A percentile compares a stretch with the other conserved stretches of the same genome.
Conservation (phyloP, 768 basidiomycete species). For the Serendipita sp. region DNA sequence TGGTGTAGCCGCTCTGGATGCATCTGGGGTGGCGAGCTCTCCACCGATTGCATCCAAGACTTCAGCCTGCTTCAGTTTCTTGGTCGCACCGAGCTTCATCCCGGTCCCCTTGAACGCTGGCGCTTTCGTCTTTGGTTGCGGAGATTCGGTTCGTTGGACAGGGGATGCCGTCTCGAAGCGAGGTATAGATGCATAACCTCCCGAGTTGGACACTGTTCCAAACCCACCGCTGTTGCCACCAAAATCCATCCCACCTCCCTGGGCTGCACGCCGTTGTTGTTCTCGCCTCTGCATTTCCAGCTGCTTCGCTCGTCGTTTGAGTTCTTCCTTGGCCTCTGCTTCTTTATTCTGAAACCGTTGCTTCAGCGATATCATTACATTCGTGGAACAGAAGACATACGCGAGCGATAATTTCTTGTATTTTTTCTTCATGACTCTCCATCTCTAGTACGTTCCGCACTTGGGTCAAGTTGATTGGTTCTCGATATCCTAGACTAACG, state of each 20-base stretch:
- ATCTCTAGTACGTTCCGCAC: slow-evolving; percentile 53
- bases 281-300: slow-evolving; percentile 96
- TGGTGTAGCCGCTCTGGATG: slow-evolving; percentile 36
- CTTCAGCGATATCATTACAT: neutral
- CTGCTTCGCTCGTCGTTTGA: slow-evolving; percentile 94
- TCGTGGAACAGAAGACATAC: slow-evolving; percentile 29
- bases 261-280: slow-evolving; percentile 63
- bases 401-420: slow-evolving; percentile 94
- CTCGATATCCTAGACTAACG: slow-evolving; percentile 78
- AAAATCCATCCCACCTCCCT: slow-evolving; percentile 27
- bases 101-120: slow-evolving; percentile 87
- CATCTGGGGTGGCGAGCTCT: slow-evolving; percentile 43
- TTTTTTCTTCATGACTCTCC: slow-evolving; percentile 88
- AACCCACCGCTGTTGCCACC: slow-evolving; percentile 21
- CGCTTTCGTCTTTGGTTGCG: slow-evolving; percentile 34
- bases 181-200: slow-evolving; percentile 57
- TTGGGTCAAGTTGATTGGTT: slow-evolving; percentile 58
- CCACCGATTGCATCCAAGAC: slow-evolving; percentile 77
- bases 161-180: slow-evolving; percentile 52
- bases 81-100: slow-evolving; percentile 82
- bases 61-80: slow-evolving; percentile 82
- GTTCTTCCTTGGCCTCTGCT: slow-evolving; percentile 96
- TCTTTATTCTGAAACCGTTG: slow-evolving; percentile 68
- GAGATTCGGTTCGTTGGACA: slow-evolving; percentile 26
- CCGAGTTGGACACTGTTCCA: slow-evolving; percentile 34